phyloP scores from a whole-genome alignment of 345 rosid species.

The Boechera divaricarpa region DNA sequence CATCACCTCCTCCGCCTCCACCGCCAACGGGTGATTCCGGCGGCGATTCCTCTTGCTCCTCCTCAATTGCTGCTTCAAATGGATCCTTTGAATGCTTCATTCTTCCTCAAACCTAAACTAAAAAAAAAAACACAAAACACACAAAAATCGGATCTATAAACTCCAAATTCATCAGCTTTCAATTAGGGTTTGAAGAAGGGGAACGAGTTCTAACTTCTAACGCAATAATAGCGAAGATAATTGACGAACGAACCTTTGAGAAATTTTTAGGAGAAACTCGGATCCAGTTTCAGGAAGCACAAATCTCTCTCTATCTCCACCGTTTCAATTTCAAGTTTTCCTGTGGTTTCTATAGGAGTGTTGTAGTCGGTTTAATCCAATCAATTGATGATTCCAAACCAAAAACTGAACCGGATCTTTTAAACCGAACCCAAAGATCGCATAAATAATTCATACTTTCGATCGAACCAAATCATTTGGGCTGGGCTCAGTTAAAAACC shows the following conservation, averaged over 20 bases:
- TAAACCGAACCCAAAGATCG: too few species aligned
- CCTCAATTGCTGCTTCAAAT: slow-evolving; percentile 89
- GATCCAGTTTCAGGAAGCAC: slow-evolving; percentile 24
- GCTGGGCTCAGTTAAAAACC: too few species aligned
- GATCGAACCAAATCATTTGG: too few species aligned
- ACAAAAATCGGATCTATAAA: not conserved
- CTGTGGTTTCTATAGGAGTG: too few species aligned
- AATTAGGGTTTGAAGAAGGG: slow-evolving; percentile 22
- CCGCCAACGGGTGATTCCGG: slow-evolving; percentile 57
- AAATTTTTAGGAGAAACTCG: not conserved
- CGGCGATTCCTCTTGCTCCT: slow-evolving; percentile 75
- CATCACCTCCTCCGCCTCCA: slow-evolving; percentile 48
- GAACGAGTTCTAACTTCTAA: not conserved
- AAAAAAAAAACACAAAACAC: not conserved
- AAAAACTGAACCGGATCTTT: too few species aligned
- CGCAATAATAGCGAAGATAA: not conserved
- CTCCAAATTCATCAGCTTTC: not conserved
- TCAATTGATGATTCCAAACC: too few species aligned
- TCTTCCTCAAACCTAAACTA: slow-evolving; percentile 16
- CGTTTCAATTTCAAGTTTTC: too few species aligned
- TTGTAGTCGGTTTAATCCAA: too few species aligned
- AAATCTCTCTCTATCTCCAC: slow-evolving; percentile 10
- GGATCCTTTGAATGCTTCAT: slow-evolving; percentile 95
- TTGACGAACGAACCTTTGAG: slow-evolving; percentile 9
- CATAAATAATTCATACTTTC: too few species aligned